Base-by-base conservation (phyloP, 2,329 filamentous ascomycete genomes). In the Tolypocladium nubicola region DNA sequence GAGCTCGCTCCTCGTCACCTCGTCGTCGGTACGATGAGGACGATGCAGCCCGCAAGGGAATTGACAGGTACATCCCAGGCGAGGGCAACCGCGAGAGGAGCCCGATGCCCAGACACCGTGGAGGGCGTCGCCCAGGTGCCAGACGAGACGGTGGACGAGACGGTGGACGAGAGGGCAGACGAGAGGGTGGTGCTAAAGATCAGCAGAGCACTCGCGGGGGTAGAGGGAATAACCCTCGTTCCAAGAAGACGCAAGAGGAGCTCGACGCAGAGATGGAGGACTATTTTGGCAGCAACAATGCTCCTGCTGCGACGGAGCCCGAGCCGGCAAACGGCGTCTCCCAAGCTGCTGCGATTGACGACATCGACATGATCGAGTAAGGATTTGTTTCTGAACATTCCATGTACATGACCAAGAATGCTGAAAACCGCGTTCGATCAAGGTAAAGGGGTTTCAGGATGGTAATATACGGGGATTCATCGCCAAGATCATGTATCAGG, bases 201-300 rank as follows among this genome's bases (percentile, higher is more conserved):
- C 64, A 68, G 37, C 65, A 71, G 37, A 61, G 72, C 62, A 74
- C 70, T 16, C 70, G 74, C 33, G 71, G 70, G 26, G 72, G 71
- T 45, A 69, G 74, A 30, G 71, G 71, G 26, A 74, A 76, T 56
- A 74, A 77, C 56, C 80, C 81, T 43, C 81, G 89, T 53, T 79
- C 85, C 2, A 87, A 84, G 73, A 96, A 96, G 81, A 96, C 92
- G 0, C 88, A 91, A 63, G 89, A 96, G 65, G 90, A 97, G 70
- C 78, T 97, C 45, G 92, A 97, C 70, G 90, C 89, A n/a, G 92
- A 97, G 74, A 97, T 97, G 92, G 90, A 87, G 37, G 90, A 96
- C 68, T 97, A 97, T 72, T 97, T 90, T 77, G 85, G 81, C 37
- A 76, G 75, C 33, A 60, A 65, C 41, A 76, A 74, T 30, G 67